Percentiles rank a stretch among this genome's conserved stretches.
phyloP scores from a whole-genome alignment of 768 basidiomycete species.

The Lactifluus pinguis region DNA sequence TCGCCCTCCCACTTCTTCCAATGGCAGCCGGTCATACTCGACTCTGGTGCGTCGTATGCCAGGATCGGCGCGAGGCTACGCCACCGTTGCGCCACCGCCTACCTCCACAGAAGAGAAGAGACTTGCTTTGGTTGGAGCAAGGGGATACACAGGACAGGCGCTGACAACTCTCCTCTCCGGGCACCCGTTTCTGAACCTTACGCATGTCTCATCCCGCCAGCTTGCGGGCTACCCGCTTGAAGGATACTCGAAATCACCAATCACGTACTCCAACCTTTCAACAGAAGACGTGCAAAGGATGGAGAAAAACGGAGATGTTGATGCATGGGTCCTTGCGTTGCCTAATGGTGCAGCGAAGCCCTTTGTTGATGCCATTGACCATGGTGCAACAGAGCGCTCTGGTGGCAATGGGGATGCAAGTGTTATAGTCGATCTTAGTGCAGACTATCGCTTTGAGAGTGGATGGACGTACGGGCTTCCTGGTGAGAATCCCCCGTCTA shows the following conservation, averaged over 20 bases:
- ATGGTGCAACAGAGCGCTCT: constrained; percentile 50
- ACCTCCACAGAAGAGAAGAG: constrained; percentile 65
- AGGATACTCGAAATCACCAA: constrained; percentile 65
- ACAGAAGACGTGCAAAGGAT: constrained; percentile 72
- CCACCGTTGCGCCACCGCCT: constrained; percentile 44
- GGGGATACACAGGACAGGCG: constrained; percentile 93
- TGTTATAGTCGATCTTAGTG: constrained; percentile 86
- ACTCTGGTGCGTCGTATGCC: constrained; percentile 44
- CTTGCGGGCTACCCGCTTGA: constrained; percentile 74
- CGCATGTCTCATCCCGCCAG: constrained; percentile 96
- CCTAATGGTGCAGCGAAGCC: constrained; percentile 98
- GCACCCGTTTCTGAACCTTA: constrained; percentile 84
- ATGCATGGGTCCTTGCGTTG: constrained; percentile 98
- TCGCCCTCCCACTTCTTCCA: constrained; percentile 28
- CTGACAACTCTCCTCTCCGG: constrained; percentile 74
- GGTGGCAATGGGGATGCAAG: constrained; percentile 38
- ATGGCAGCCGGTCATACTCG: constrained; percentile 48
- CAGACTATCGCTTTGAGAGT: constrained; percentile 91
- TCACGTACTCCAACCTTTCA: constrained; percentile 78
- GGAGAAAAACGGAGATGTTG: constrained; percentile 85
- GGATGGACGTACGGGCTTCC: constrained; percentile 98
- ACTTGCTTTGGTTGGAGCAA: constrained; percentile 90
- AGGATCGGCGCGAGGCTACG: constrained; percentile 64
- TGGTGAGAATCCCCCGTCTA: constrained; percentile 62
- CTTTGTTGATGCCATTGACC: constrained; percentile 90